Evolutionary conservation across 2,329 filamentous ascomycete genomes (phyloP), one percentile per base, ranked within the genome.

Genomic region (Hypoxylon sp.): DNA sequence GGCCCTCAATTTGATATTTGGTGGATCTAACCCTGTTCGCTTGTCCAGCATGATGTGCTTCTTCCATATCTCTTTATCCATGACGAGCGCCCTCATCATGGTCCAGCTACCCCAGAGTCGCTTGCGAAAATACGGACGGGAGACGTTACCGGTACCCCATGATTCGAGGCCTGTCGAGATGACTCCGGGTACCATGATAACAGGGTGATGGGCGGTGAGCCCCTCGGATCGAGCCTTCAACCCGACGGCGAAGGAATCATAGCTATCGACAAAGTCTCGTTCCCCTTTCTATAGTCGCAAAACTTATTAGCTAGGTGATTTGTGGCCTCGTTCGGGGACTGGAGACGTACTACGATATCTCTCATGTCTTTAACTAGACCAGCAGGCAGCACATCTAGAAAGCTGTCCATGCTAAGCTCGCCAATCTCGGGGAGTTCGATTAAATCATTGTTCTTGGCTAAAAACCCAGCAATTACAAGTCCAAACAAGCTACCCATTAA

Each of bases 101-200:
- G 89, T 97, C 96, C 97, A 99, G 73, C 94, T 97, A 3, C 96
- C 96, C 96, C 96, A 99, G 54, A 99, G 83, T 59, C 96, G 87
- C 82, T 97, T 97, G 70, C 96, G 87, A 80, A 99, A 99, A 81
- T 98, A 99, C 65, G 91, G 92, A 37, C 94, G 88, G 6, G 94
- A 97, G 46, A 86, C 84, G 76, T 94, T 92, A 55, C 92, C 90
- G 0, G 96, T 98, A 3, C 95, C 94, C 96, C 96, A 99, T 52
- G 94, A 97, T 81, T 99, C 96, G 24, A 99, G 87, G 1, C 96
- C 96, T 0, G 96, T 98, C 0, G 96, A 98, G 73, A 99, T 99
- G 65, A 99, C 96, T 3, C 96, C 96, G 0, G 96, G 96, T 9
- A 99, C 90, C 95, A 99, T 98, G 70, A 99, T 92, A 68, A 99